Evolutionary conservation across 148 eudicot species (phyloP), one percentile per base, ranked within the genome.

Genomic region (Nyssa sinensis): DNA sequence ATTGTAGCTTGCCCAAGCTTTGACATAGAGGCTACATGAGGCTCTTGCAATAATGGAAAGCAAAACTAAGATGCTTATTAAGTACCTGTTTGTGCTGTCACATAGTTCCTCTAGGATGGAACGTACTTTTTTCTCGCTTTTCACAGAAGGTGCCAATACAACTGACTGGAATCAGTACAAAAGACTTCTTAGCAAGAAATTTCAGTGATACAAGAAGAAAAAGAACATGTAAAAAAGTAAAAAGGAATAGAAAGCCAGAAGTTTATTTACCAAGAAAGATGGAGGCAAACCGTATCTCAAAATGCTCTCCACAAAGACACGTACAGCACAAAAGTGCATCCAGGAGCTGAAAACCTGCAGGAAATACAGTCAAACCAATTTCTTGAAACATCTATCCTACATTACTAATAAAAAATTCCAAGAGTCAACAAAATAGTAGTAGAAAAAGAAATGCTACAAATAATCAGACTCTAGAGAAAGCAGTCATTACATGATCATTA

Each of bases 221-320:
- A 41, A 55, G n/a, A 7, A 28, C 41, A 70, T 60, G 60, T 37
- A 47, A 78, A 77, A 74, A 71, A 24, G 9, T 10, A 9, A 24
- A 1, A 3, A 37, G 39, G 34, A 77, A 16, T 44, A 74, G 31
- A 29, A 30, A 35, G 55, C 28, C 25, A 7, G 11, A 13, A 65
- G 64, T 47, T 61, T 24, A 63, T 47, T 74, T 89, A 95, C 96
- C 96, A 92, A 80, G 81, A 95, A 95, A 57, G 90, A 84, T 55
- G 98, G 97, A 21, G 98, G 98, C 81, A 92, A 77, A 41, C 98
- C 98, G 77, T 95, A 95, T 90, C 98, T 87, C 85, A 93, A 78
- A 79, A 93, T 90, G 85, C 97, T 90, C 87, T 93, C 97, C 32
- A 86, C 74, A 83, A 90, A 93, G 57, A 84, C 83, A 61, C 93